Conservation (phyloP, 345 rosid species). For the Litchi chinensis region DNA sequence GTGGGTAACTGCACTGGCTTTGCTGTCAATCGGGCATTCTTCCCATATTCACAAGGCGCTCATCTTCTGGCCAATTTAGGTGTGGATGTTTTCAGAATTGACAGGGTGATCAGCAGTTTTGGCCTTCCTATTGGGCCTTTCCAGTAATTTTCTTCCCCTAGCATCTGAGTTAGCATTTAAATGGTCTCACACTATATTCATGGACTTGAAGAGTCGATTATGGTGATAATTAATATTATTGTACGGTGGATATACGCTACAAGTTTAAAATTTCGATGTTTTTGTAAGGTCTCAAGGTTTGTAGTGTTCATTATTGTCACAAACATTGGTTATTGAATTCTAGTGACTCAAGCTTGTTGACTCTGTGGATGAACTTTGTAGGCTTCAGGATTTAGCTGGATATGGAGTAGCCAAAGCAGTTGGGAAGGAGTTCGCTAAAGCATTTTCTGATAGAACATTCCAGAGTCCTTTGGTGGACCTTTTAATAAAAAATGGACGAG, state of each 20-base stretch:
- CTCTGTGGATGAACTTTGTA: constrained; percentile 31
- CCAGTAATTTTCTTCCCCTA: constrained; percentile 62
- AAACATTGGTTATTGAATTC: neutral
- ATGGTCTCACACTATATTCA: neutral
- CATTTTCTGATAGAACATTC: constrained; percentile 70
- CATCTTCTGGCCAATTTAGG: constrained; percentile 74
- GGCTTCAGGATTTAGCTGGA: constrained; percentile 94
- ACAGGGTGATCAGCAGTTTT: constrained; percentile 67
- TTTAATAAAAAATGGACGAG: constrained; percentile 72
- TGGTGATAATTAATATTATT: constrained; percentile 1
- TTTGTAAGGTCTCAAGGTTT: neutral
- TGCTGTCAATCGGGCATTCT: constrained; percentile 91
- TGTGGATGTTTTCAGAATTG: constrained; percentile 90
- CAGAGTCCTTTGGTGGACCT: constrained; percentile 65
- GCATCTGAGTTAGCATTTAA: constrained; percentile 5
- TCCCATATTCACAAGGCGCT: constrained; percentile 80
- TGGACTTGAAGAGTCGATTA: neutral
- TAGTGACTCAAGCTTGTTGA: neutral
- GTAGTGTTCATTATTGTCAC: neutral
- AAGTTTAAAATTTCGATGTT: neutral
- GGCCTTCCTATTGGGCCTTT: constrained; percentile 97
- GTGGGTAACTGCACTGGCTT: constrained; percentile 97
- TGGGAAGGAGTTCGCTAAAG: constrained; percentile 55
- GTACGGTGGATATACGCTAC: neutral
- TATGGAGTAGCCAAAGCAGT: constrained; percentile 80